Base-by-base conservation (phyloP, 495 filamentous ascomycete species). In the Penicillium atrosanguineum region DNA sequence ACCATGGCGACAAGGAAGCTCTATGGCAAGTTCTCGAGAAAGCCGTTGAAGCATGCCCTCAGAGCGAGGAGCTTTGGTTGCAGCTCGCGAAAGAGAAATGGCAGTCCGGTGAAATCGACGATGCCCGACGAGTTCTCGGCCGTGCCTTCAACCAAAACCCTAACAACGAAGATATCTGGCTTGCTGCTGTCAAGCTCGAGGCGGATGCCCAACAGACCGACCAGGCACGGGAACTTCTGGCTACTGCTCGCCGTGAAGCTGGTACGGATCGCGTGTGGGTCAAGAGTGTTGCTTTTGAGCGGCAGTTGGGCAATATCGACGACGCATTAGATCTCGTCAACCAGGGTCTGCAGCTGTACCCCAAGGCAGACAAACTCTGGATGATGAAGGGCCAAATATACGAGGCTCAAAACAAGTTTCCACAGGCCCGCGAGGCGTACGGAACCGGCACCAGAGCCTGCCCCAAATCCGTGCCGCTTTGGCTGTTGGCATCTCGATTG, bases 301-400 rank as follows among this genome's bases (percentile, higher is more conserved):
- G 94, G 4, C 88, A 91, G 61, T 76, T 89, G 14, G 87, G 87
- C 34, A 86, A 94, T 57, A 77, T 78, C 38, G 87, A 94, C 34
- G 85, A 84, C 0, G 89, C 93, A 0, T 77, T 99, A 4, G 85
- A 95, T 57, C 83, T 97, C 7, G 91, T 90, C 55, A 90, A 87
- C 60, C 83, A 96, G 63, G 95, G 86, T 25, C 78, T 99, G 0
- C 86, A 90, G 49, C 75, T 89, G n/a, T 97, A 94, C 70, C 93
- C 95, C 11, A 82, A 83, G 44, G 82, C 87, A 2, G 84, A 89
- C 48, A 97, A 97, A 67, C 81, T 99, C 11, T 96, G 91, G 86
- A 96, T 96, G 89, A 90, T 96, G 77, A 99, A 97, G 72, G 94
- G 95, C 4, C 94, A 99, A 60, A 90, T 97, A 55, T 99, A 97